Evolutionary conservation across 2,329 filamentous ascomycete genomes (phyloP), one percentile per base, ranked within the genome.

Genomic region (Xylariaceae sp.): DNA sequence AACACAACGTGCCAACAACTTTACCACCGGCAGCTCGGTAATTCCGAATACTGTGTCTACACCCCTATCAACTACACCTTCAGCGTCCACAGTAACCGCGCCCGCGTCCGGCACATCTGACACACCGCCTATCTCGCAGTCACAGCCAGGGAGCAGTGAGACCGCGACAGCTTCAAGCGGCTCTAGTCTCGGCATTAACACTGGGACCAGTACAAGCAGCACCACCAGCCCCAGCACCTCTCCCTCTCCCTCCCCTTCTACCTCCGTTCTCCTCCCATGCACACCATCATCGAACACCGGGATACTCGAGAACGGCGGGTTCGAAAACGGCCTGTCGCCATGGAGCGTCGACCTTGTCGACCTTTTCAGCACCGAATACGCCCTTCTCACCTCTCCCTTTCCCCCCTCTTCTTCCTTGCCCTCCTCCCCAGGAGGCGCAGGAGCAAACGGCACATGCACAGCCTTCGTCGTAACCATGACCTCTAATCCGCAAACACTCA

Each of bases 281-380:
- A 33, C 28, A 4, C 19, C 23, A 24, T 5, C 30, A 31, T 17
- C 34, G 16, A 31, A 8, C 35, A 39, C 16, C 1, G 35, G 36
- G 11, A 40, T 45, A 29, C 43, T 56, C n/a, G 46, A 50, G 21
- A 55, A 56, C 40, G 54, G 54, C 1, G 52, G 53, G 44, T 56
- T 56, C 44, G 54, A 56, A 28, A 19, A 23, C 1, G 54, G 54
- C 0, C 36, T 56, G 1, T 54, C 52, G 3, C 54, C 54, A 3
- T 56, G 54, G 54, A 53, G 50, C 26, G 18, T 56, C 2, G 52
- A 54, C 40, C 43, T 56, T 2, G 48, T 55, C 1, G 54, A 56
- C 40, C 31, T 53, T 11, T 43, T 56, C 46, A 50, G 47, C 34
- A 56, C 54, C 4, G 31, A 27, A 17, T 56, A 56, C 49, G 36